These are phyloP conservation scores for Ilyonectria mors-panacis DNA, from an alignment of 2,329 filamentous ascomycete species.

Conservation along the genomic window DNA sequence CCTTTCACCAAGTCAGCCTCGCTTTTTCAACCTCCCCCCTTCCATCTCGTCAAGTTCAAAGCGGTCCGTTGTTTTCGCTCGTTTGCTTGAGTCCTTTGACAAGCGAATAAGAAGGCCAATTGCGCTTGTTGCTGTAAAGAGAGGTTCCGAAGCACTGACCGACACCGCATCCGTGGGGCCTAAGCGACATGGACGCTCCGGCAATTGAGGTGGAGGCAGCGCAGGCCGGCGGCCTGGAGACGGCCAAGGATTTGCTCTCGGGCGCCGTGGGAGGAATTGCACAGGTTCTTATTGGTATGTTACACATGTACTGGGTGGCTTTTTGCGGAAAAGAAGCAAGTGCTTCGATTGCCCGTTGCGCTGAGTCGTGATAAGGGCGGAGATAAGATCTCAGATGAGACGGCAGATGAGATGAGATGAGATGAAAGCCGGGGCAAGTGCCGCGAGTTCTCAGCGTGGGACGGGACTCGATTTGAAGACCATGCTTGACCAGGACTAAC, in stretches of 20 bases:
- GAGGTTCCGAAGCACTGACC: background rate
- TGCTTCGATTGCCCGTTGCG: slow-evolving; percentile 40
- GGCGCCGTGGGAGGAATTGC: slow-evolving; percentile 93
- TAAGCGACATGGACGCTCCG: slow-evolving; percentile 49
- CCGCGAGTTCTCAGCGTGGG: background rate
- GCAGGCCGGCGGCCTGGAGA: slow-evolving; percentile 65
- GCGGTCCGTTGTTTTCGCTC: background rate
- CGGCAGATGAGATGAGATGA: slow-evolving; percentile 19
- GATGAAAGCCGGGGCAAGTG: background rate
- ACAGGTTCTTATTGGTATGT: slow-evolving; percentile 88
- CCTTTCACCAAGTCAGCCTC: slow-evolving; percentile 12
- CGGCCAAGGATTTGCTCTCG: slow-evolving; percentile 90
- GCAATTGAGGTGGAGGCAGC: slow-evolving; percentile 54
- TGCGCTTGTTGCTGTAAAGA: background rate
- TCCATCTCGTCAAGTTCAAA: slow-evolving; percentile 14
- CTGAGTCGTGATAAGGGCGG: background rate
- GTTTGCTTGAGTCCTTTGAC: slow-evolving; percentile 2
- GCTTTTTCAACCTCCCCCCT: background rate
- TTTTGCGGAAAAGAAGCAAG: slow-evolving; percentile 50
- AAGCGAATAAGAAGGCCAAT: background rate
- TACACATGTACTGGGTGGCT: background rate
- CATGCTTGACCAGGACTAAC: background rate
- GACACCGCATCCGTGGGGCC: slow-evolving; percentile 12
- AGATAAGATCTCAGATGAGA: slow-evolving; percentile 30
- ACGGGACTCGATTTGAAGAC: background rate